Evolutionary conservation across 1,284 basidiomycete species (phyloP), one percentile per base, ranked within the genome.

Genomic region (Melampsora larici-populina): DNA sequence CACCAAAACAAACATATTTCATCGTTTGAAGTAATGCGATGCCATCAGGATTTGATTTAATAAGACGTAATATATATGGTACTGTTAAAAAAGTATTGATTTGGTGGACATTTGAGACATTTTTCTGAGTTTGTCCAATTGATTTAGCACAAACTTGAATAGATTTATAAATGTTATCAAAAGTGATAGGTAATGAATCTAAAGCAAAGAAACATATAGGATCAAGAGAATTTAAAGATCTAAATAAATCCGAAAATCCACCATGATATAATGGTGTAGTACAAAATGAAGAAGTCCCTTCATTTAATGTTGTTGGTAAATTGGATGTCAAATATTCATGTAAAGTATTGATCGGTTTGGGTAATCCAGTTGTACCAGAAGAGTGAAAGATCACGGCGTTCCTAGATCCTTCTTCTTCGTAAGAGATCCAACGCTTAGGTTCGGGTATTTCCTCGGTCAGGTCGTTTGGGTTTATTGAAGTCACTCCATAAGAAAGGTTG

Each of bases 361-460:
- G 85, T 68, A 85, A 84, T 31, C 87, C 85, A 7, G 88, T 88
- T 17, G 88, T 89, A 49, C 89, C 89, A 0, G 86, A 87, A 3
- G 89, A 89, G 79, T 90, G 89, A n/a, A 90, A 84, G 72, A 89
- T 86, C 13, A 88, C 86, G 15, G 86, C 84, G 1, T 86, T 85
- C 26, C 88, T 82, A 21, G 83, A 80, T 6, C 79, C 72, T 21
- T 79, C 79, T 1, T 81, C 73, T 5, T 29, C 51, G 31, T 43
- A 79, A 29, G 55, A 60, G 55, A 60, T 60, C 55, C 55, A 9
- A 24, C 40, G 36, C 79, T 24, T 5, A 64, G 43, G 18, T 26
- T n/a, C 33, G n/a, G 40, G n/a, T 40, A n/a, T 6, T 36, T 24
- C 26, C 18, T 33, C 24, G 46, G 24, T 17, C 40, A 7, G 33